These are phyloP conservation scores for Lactifluus echinatus DNA, from an alignment of 768 basidiomycete genomes.

Conservation along the genomic window DNA sequence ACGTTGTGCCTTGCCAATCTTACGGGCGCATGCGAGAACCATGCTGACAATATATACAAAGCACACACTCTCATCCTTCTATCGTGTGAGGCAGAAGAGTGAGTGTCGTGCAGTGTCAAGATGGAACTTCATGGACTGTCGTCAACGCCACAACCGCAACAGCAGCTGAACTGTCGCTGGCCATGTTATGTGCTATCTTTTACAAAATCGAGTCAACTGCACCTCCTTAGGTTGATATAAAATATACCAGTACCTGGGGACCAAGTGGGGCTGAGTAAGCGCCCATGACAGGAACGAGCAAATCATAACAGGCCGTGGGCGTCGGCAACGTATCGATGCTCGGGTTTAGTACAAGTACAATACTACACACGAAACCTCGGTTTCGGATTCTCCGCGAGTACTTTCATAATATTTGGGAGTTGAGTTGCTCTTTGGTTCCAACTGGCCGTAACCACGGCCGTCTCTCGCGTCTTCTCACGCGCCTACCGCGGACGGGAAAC, in stretches of 20 bases:
- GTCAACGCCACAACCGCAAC: neutral
- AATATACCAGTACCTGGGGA: neutral
- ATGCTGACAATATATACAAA: too few species aligned
- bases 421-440: too few species aligned
- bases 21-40: too few species aligned
- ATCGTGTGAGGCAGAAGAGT: neutral
- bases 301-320: neutral
- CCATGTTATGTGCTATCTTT: neutral
- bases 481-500: too few species aligned
- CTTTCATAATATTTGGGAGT: too few species aligned
- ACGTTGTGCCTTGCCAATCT: neutral
- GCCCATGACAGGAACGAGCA: neutral
- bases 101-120: neutral
- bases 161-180: neutral
- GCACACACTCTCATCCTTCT: neutral
- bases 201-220: neutral
- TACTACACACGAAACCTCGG: too few species aligned
- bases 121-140: neutral
- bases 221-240: neutral
- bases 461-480: too few species aligned
- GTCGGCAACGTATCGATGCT: too few species aligned
- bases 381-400: too few species aligned
- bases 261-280: neutral
- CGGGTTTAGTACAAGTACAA: too few species aligned
- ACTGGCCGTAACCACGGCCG: too few species aligned